Percentiles rank a stretch among this genome's conserved stretches.
Conservation (phyloP, 257 asterid genomes). For the Striga asiatica region DNA sequence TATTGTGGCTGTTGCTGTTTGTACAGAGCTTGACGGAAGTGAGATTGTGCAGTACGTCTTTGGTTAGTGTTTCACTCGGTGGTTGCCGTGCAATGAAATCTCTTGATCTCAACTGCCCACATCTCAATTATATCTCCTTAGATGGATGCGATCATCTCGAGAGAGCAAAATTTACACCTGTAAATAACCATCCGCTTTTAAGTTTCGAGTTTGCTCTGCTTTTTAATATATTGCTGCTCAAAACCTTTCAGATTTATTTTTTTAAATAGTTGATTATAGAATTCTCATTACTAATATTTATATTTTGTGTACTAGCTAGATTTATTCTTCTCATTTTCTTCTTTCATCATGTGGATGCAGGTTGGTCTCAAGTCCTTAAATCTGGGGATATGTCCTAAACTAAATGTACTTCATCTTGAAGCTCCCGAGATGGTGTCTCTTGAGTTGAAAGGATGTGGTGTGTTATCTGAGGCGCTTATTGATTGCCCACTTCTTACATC, state of each 20-base stretch:
- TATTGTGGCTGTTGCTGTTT: conserved; percentile 13
- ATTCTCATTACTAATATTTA: too few relatives aligned
- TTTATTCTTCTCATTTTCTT: background rate
- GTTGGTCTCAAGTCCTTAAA: conserved; percentile 72
- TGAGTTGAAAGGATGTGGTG: conserved; percentile 78
- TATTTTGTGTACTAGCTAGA: background rate
- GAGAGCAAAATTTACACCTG: conserved; percentile 60
- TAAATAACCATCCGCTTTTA: conserved; percentile 21
- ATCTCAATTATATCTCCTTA: conserved; percentile 54
- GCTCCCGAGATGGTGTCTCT: conserved; percentile 66
- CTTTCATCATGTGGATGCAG: conserved; percentile 26
- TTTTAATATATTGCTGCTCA: background rate
- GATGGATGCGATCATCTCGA: conserved; percentile 80
- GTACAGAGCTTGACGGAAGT: conserved; percentile 64
- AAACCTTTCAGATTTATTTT: background rate
- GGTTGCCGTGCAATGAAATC: conserved; percentile 66
- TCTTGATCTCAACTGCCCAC: conserved; percentile 55
- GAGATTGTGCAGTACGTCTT: conserved; percentile 47
- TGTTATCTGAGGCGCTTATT: conserved; percentile 53
- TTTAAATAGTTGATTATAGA: background rate
- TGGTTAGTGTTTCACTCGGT: conserved; percentile 52
- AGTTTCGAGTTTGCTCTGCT: background rate
- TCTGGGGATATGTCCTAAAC: conserved; percentile 69
- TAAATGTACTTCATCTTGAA: conserved; percentile 48
- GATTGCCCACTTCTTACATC: conserved; percentile 62